A percentile compares a stretch with the other conserved stretches of the same genome.
Conservation (phyloP, 441 rosid genomes). For the Heliophila coronopifolia region DNA sequence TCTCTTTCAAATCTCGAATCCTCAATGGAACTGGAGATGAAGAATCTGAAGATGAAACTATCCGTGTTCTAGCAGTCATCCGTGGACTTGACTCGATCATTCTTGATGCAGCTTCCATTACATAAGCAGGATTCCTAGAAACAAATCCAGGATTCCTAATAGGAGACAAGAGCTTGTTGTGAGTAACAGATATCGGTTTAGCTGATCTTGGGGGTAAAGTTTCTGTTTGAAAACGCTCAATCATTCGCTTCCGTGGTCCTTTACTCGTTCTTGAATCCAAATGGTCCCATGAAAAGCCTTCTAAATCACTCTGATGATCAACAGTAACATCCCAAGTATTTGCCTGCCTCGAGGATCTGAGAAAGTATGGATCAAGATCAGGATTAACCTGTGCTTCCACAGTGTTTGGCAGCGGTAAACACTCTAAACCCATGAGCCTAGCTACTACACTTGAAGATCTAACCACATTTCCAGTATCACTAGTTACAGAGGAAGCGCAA, state of each 20-base stretch:
- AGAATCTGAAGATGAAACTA: slow-evolving; percentile 43
- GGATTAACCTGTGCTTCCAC: slow-evolving; percentile 50
- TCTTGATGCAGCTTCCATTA: slow-evolving; percentile 96
- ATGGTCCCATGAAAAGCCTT: slow-evolving; percentile 46
- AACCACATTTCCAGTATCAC: slow-evolving; percentile 76
- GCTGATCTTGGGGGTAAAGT: slow-evolving; percentile 89
- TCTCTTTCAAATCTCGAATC: slow-evolving; percentile 61
- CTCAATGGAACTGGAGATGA: slow-evolving; percentile 60
- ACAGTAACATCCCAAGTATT: slow-evolving; percentile 39
- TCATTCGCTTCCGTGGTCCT: slow-evolving; percentile 33
- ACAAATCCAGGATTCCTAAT: slow-evolving; percentile 84
- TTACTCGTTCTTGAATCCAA: slow-evolving; percentile 40
- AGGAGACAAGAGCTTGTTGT: slow-evolving; percentile 85
- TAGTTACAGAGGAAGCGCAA: slow-evolving; percentile 81
- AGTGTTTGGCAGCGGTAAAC: slow-evolving; percentile 55
- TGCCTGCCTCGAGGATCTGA: slow-evolving; percentile 44
- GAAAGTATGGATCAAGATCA: slow-evolving; percentile 45
- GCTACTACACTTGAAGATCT: slow-evolving; percentile 87
- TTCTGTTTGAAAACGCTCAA: slow-evolving; percentile 90
- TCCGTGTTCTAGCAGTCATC: slow-evolving; percentile 37
- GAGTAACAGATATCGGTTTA: slow-evolving; percentile 87
- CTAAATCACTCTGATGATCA: slow-evolving; percentile 40
- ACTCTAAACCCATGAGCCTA: slow-evolving; percentile 90
- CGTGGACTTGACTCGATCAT: slow-evolving; percentile 61
- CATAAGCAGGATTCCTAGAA: slow-evolving; percentile 76